Base-by-base conservation (phyloP, 1,284 basidiomycete species). In the Irpex sp. region DNA sequence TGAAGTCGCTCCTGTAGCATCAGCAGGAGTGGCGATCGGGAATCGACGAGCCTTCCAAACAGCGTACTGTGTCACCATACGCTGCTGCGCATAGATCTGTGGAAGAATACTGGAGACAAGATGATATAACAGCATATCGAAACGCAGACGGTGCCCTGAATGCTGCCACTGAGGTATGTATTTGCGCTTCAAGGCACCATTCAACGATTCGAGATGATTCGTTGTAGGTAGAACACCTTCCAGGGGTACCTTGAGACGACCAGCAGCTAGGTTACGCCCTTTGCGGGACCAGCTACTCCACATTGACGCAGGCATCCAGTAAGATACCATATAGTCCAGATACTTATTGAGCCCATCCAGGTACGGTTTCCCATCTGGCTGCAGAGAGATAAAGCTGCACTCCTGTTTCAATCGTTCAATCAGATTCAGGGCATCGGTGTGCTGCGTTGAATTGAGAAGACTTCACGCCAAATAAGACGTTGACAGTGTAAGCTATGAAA, bases 181-280 rank as follows among this genome's bases (percentile, higher is more conserved):
- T 42, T 70, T 73, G 10, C 63, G 51, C 63, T 78, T 78, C 2
- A 78, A 63, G 5, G 72, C 59, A 9, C 69, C 65, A 56, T 78
- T 78, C 5, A 33, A 2, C 2, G 33, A 33, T 2, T 33, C 33
- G 1, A 33, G 33, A 7, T 33, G 33, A 7, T 33, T 33, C 1
- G 33, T 33, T 1, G 33, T 33, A 1, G 33, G 33, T 7, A 8
- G 6, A 7, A 33, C 33, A 7, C 33, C 33, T 7, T 33, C 33
- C 7, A 33, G 6, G 6, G 33, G 5, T 1, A 33, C 8, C 1
- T 7, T 7, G 7, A 33, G 33, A 5, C 3, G 28, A 3, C 8
- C 6, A 69, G 33, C 28, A 5, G 33, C 33, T 65, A 58, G 2
- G 0, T 33, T 7, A 33, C 33, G 33, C 2, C 33, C 33, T 78